A percentile compares a stretch with the other conserved stretches of the same genome.
Evolutionary conservation across 1,284 basidiomycete genomes (phyloP).

Genomic region (Kwoniella shivajii): DNA sequence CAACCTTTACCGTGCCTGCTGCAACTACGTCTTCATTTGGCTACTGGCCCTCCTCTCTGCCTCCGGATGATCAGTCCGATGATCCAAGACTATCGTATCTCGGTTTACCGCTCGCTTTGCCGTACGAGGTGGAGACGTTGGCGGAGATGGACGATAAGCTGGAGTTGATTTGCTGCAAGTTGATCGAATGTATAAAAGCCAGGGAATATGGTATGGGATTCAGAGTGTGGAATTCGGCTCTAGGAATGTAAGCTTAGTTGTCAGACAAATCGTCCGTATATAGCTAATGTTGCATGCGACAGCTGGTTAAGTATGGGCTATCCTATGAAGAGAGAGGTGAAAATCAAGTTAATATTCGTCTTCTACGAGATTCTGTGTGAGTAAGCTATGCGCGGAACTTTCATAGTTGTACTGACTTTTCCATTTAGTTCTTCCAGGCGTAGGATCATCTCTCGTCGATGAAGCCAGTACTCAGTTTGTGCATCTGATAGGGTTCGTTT

Average conservation of each 20-base stretch:
- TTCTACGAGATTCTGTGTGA: conserved; percentile 66
- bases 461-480: conserved; percentile 58
- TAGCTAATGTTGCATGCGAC: conserved; percentile 18
- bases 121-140: conserved; percentile 79
- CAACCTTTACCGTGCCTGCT: no score
- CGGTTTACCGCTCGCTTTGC: conserved; percentile 58
- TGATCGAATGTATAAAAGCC: conserved; percentile 72
- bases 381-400: conserved; percentile 7
- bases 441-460: conserved; percentile 58
- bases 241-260: conserved; percentile 65
- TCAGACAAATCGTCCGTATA: background rate
- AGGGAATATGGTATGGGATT: conserved; percentile 78
- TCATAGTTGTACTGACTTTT: background rate
- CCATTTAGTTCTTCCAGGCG: conserved; percentile 58
- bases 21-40: conserved; percentile 1
- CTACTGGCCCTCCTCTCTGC: conserved; percentile 3
- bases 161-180: conserved; percentile 69
- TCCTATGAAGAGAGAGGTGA: conserved; percentile 76
- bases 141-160: conserved; percentile 78
- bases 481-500: conserved; percentile 62
- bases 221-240: conserved; percentile 74
- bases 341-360: conserved; percentile 74
- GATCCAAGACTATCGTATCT: conserved; percentile 47
- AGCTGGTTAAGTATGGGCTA: conserved; percentile 84
- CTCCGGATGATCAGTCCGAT: conserved; percentile 30